phyloP scores from a whole-genome alignment of 2,329 filamentous ascomycete genomes.

The Trichoderma gracile region DNA sequence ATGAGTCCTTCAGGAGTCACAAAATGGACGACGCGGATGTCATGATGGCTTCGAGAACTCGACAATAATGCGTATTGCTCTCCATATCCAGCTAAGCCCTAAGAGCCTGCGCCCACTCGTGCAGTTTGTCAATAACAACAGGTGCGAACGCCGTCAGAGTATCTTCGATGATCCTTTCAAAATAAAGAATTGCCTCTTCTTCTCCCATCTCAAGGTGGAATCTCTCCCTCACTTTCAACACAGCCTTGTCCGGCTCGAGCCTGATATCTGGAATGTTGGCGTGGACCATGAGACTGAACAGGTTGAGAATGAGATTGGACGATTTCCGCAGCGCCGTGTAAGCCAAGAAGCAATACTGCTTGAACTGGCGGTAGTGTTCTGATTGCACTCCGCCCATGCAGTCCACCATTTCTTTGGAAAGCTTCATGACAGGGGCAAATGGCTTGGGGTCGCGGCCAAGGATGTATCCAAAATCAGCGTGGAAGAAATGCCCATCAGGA shows the following conservation, averaged over 20 bases:
- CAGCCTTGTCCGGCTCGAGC: slow-evolving; percentile 88
- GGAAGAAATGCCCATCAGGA: slow-evolving; percentile 93
- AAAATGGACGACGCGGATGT: background rate
- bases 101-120: slow-evolving; percentile 91
- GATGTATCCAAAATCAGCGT: slow-evolving; percentile 98
- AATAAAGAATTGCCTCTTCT: slow-evolving; percentile 85
- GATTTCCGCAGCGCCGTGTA: slow-evolving; percentile 90
- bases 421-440: slow-evolving; percentile 94
- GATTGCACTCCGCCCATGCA: slow-evolving; percentile 88
- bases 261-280: slow-evolving; percentile 96
- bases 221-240: slow-evolving; percentile 90
- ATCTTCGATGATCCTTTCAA: slow-evolving; percentile 88
- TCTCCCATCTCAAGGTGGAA: slow-evolving; percentile 91
- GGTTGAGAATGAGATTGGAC: slow-evolving; percentile 85
- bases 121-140: slow-evolving; percentile 90
- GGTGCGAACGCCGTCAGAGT: slow-evolving; percentile 87
- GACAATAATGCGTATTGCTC: background rate
- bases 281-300: slow-evolving; percentile 96
- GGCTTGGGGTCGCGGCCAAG: slow-evolving; percentile 96
- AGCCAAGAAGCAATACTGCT: slow-evolving; percentile 93
- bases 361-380: slow-evolving; percentile 83
- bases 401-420: slow-evolving; percentile 97
- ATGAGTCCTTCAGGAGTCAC: background rate
- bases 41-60: background rate
- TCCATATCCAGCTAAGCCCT: slow-evolving; percentile 55